Base-by-base conservation (phyloP, 2,329 filamentous ascomycete species). In the Fusarium sp. region DNA sequence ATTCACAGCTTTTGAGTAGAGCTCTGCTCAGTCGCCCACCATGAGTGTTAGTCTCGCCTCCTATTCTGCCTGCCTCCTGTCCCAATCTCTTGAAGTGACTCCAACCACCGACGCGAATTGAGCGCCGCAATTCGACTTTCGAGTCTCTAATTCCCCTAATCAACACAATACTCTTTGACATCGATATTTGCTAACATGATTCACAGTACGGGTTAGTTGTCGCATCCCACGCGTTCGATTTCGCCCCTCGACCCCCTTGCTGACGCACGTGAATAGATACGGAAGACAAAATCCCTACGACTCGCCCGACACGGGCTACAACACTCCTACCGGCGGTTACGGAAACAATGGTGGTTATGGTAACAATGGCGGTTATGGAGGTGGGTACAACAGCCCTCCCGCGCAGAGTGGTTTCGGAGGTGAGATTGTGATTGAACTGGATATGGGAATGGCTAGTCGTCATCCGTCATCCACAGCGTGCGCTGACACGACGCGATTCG, bases 281-380 rank as follows among this genome's bases (percentile, higher is more conserved):
- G 86, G 87, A 72, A 85, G 84, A 76, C 82, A 83, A 70, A 91
- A 92, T 82, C 90, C 90, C 65, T 92, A 89, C 78, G 89, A 91
- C 78, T 85, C 92, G 79, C 85, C 87, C 80, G 85, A 85, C 69
- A 83, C 70, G 50, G 68, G 76, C 45, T 78, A 78, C 41, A 65
- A 68, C 45, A 54, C 81, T 39, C 76, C 77, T 58, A 76, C 78
- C 59, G 80, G 80, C 62, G 83, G 82, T 56, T 82, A 82, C 58
- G 81, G 83, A 27, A 60, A 62, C 54, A 71, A 70, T 27, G 79
- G 77, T 31, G 83, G 82, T 56, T 82, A 82, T 59, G 81, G 83
- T 27, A 60, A 62, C 57, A 70, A 71, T 24, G 79, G 76, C 57
- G 77, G 75, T 35, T 83, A 82, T 58, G 79, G 75, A 58, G 81